A percentile compares a stretch with the other conserved stretches of the same genome.
Conservation (phyloP, 345 rosid genomes). For the Eucalyptus regnans region DNA sequence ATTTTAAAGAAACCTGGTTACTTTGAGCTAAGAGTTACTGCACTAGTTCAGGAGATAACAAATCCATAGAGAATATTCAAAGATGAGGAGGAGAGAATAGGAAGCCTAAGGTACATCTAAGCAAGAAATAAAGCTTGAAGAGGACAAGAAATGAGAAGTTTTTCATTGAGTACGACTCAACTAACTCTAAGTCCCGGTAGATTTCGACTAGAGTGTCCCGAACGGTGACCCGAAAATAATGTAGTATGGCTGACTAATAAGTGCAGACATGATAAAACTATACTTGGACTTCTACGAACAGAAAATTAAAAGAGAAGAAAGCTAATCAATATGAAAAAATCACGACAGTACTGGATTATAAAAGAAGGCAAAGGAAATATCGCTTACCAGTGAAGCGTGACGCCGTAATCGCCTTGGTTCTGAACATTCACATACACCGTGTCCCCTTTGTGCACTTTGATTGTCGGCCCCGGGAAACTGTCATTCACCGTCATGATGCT, state of each 20-base stretch:
- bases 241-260: neutral
- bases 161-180: neutral
- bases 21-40: neutral
- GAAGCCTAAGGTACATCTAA: neutral
- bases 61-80: neutral
- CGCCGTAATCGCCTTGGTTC: constrained; percentile 13
- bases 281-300: neutral
- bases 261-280: neutral
- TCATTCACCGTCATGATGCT: constrained; percentile 13
- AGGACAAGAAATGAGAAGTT: neutral
- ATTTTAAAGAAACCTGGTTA: neutral
- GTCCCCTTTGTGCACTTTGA: constrained; percentile 16
- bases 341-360: neutral
- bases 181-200: neutral
- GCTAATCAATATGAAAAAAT: neutral
- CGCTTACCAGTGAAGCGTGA: constrained; percentile 20
- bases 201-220: neutral
- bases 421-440: constrained; percentile 9
- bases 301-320: neutral
- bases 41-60: neutral
- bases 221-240: neutral
- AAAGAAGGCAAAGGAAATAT: neutral
- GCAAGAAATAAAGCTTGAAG: neutral
- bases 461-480: constrained; percentile 10
- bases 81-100: neutral